A percentile compares a stretch with the other conserved stretches of the same genome.
These are phyloP conservation scores for Coprinopsis cinerea DNA, from an alignment of 768 basidiomycete genomes.

Conservation along the genomic window DNA sequence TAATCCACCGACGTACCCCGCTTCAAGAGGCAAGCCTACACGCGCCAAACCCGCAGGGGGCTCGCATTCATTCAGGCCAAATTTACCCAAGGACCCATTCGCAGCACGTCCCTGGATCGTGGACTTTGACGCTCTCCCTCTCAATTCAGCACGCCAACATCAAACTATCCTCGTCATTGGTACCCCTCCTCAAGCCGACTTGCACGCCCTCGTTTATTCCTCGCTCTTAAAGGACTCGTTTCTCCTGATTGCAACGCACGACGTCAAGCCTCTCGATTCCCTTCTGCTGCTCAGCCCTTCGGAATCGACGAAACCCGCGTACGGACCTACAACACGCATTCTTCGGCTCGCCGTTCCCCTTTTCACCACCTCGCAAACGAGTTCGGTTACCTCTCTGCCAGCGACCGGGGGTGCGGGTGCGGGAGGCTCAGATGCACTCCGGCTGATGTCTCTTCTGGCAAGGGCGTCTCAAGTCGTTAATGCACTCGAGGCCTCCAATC, in stretches of 20 bases:
- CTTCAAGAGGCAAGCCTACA: background rate
- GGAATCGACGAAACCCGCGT: conserved; percentile 1
- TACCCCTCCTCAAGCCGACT: conserved; percentile 28
- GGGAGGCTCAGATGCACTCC: conserved; percentile 32
- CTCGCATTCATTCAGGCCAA: background rate
- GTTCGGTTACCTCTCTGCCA: conserved; percentile 9
- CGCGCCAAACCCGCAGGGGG: background rate
- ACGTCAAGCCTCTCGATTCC: conserved; percentile 3
- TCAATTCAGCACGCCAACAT: background rate
- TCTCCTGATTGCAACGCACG: conserved; percentile 36
- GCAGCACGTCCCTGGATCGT: background rate
- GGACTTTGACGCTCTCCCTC: background rate
- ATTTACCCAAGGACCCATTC: background rate
- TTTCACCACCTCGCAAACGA: background rate
- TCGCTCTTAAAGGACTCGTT: conserved; percentile 26
- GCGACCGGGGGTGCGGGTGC: conserved; percentile 19
- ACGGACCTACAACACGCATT: background rate
- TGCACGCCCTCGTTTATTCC: conserved; percentile 32
- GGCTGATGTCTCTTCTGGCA: conserved; percentile 35
- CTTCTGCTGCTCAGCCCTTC: conserved; percentile 24
- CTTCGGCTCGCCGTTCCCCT: background rate
- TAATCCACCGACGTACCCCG: background rate
- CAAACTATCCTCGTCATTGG: conserved; percentile 33
- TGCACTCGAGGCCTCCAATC: background rate
- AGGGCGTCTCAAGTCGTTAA: conserved; percentile 32